These are phyloP conservation scores for Beta corolliflora DNA, from an alignment of 179 eudicot genomes.

Conservation along the genomic window DNA sequence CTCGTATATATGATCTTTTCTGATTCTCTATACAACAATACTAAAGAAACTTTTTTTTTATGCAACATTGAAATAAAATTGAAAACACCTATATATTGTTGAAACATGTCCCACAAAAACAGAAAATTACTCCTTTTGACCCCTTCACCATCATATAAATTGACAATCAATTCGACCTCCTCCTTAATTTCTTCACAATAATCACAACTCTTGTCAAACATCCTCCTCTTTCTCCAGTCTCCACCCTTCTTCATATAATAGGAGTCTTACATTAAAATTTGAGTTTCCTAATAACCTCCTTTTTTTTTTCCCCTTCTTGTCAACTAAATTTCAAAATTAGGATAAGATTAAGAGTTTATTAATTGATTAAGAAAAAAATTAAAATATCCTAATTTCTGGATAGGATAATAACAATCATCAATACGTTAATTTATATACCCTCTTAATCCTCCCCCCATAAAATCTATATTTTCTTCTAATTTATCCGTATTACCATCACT, in stretches of 20 bases:
- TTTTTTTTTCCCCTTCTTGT: background rate
- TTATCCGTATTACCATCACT: background rate
- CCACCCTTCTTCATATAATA: background rate
- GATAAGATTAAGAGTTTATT: constrained; percentile 4
- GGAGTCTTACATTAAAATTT: background rate
- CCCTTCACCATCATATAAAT: constrained; percentile 31
- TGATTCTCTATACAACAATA: too few species aligned
- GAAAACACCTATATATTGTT: too few species aligned
- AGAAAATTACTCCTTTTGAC: constrained; percentile 15
- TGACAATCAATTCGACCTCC: background rate
- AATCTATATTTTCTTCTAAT: background rate
- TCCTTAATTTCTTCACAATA: background rate
- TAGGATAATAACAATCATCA: background rate
- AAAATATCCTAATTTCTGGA: background rate
- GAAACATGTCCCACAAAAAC: constrained; percentile 28
- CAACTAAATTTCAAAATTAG: background rate
- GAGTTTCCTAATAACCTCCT: background rate
- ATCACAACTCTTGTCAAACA: constrained; percentile 3
- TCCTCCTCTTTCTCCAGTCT: background rate
- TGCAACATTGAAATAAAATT: too few species aligned
- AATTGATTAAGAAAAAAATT: background rate
- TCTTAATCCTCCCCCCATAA: too few species aligned
- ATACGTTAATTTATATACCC: too few species aligned
- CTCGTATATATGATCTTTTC: too few species aligned
- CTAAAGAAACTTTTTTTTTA: too few species aligned